Base-by-base conservation (phyloP, 2,329 filamentous ascomycete species). In the Xylariaceae sp. region DNA sequence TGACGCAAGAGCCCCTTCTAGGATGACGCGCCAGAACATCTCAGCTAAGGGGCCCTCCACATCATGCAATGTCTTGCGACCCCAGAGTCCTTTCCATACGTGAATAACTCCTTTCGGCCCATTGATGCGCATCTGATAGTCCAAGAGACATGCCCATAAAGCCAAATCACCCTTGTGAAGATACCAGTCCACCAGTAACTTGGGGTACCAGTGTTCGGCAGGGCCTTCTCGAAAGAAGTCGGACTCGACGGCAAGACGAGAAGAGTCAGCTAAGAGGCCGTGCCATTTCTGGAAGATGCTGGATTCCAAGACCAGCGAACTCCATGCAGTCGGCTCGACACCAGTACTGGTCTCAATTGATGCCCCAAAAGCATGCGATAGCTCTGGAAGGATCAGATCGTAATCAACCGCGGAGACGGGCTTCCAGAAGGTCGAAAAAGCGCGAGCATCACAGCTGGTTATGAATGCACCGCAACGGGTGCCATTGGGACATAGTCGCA, bases 21-120 rank as follows among this genome's bases (percentile, higher is more conserved):
- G 61, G 4, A 78, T 65, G 44, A 68, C 65, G 47, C 65, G 67
- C 69, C 70, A 73, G 55, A 72, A 72, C 44, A 64, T 59, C 15
- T 59, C 52, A 23, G 69, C 66, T 17, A 70, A 59, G 3, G 67
- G 66, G 15, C 62, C 57, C 5, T 68, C 54, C 45, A 69, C 63
- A 53, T 69, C 63, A 37, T 70, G 67, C 17, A 73, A 53, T 1
- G 66, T 54, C 62, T 72, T 73, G 44, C 71, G 69, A 5, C 71
- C 70, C 71, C 71, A 73, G 51, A 73, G 61, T 0, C 64, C 71
- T 44, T 56, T 68, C 71, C 71, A 73, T 34, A 73, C 60, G n/a
- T 64, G 57, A 4, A 50, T 50, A 42, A 69, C 67, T 1, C 71
- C 71, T 2, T 48, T 44, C 18, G 69, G 64, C 7, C 71, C 71